Percentiles rank a stretch among this genome's conserved stretches.
These are phyloP conservation scores for Triticum urartu DNA, from an alignment of 176 grass and related monocot species.

Conservation along the genomic window DNA sequence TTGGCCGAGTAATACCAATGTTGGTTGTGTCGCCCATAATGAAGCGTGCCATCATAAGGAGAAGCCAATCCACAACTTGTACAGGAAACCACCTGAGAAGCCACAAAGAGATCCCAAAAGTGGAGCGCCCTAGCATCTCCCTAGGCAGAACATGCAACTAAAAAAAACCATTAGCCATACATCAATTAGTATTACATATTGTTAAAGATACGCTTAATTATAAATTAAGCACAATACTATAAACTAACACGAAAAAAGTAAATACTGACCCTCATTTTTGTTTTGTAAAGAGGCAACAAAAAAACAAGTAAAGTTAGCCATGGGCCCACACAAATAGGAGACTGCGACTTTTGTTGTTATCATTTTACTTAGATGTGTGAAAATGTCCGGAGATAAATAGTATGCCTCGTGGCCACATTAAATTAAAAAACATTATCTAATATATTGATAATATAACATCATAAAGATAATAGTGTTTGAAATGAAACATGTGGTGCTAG, in stretches of 20 bases:
- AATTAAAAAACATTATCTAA: too few relatives aligned
- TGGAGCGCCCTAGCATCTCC: constrained; percentile 72
- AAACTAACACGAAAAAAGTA: constrained; percentile 24
- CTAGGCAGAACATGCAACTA: constrained; percentile 85
- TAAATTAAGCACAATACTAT: background rate
- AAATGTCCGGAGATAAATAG: too few relatives aligned
- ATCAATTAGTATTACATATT: constrained; percentile 18
- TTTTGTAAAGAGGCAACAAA: constrained; percentile 9
- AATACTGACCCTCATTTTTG: constrained; percentile 10
- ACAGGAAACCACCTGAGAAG: constrained; percentile 53
- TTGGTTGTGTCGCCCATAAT: constrained; percentile 59
- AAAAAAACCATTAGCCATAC: background rate
- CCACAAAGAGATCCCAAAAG: constrained; percentile 66
- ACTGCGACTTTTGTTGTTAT: background rate
- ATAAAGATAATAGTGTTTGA: too few relatives aligned
- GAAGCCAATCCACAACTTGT: constrained; percentile 51
- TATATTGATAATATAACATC: too few relatives aligned
- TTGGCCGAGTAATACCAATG: constrained; percentile 60
- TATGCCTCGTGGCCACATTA: too few relatives aligned
- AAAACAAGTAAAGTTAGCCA: background rate
- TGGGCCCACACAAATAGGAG: background rate
- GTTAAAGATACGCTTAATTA: background rate
- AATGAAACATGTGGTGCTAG: too few relatives aligned
- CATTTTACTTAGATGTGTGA: background rate
- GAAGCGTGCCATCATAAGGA: constrained; percentile 45